These are phyloP conservation scores for Kwoniella shivajii DNA, from an alignment of 1,284 basidiomycete genomes.

Conservation along the genomic window DNA sequence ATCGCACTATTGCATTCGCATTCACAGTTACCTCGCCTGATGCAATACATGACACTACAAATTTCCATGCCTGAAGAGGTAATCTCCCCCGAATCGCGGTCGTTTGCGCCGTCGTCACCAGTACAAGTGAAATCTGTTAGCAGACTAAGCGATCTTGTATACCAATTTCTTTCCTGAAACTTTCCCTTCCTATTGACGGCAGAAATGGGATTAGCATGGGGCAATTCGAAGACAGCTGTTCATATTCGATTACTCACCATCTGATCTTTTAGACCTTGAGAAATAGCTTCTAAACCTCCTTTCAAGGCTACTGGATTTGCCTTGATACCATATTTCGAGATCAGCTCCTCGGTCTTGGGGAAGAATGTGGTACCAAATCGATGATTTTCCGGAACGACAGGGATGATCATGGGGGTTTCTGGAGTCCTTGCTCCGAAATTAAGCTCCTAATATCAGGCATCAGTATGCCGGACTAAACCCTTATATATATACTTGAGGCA, in stretches of 20 bases:
- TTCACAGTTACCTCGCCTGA: too few species aligned
- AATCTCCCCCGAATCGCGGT: too few species aligned
- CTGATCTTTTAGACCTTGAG: conserved; percentile 29
- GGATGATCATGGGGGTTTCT: conserved; percentile 20
- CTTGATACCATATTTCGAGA: conserved; percentile 29
- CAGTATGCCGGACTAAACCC: too few species aligned
- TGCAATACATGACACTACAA: too few species aligned
- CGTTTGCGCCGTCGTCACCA: too few species aligned
- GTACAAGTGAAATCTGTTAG: too few species aligned
- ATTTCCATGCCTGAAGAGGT: too few species aligned
- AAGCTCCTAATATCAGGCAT: conserved; percentile 25
- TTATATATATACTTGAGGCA: too few species aligned
- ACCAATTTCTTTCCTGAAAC: conserved; percentile 29
- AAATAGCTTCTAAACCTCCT: conserved; percentile 33
- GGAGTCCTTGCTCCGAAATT: conserved; percentile 18
- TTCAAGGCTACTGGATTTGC: conserved; percentile 30
- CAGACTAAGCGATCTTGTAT: conserved; percentile 19
- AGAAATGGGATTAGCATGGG: not conserved
- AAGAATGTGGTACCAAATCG: conserved; percentile 28
- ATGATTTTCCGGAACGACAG: conserved; percentile 22
- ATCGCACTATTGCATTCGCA: not conserved
- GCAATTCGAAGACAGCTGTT: not conserved
- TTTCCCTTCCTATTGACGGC: conserved; percentile 16
- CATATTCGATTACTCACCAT: conserved; percentile 15
- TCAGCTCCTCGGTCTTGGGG: conserved; percentile 22